Conservation (phyloP, 257 asterid species). For the Ilex aquifolium region DNA sequence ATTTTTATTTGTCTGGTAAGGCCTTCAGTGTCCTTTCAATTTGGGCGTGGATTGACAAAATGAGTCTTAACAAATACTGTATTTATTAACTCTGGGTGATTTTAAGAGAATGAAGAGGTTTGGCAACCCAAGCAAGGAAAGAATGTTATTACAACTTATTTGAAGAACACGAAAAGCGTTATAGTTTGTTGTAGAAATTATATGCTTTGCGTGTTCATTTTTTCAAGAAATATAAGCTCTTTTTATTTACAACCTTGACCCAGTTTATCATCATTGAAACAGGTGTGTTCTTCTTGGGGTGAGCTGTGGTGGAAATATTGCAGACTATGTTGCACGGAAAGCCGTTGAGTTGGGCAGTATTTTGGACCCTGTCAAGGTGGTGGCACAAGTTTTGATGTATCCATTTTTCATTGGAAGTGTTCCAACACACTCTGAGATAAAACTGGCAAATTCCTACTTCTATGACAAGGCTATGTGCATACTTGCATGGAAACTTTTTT, state of each 20-base stretch:
- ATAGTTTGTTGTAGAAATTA: neutral
- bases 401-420: slow-evolving; percentile 86
- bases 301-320: slow-evolving; percentile 93
- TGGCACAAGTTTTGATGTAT: slow-evolving; percentile 91
- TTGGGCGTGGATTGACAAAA: too few species aligned
- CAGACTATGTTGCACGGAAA: slow-evolving; percentile 66
- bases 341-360: slow-evolving; percentile 74
- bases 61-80: too few species aligned
- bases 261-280: slow-evolving; percentile 16
- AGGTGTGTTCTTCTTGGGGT: slow-evolving; percentile 97
- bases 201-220: neutral
- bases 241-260: slow-evolving; percentile 7
- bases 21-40: too few species aligned
- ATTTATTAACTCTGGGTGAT: too few species aligned
- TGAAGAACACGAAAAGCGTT: neutral
- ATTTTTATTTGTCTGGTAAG: too few species aligned
- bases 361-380: slow-evolving; percentile 88
- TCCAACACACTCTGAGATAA: slow-evolving; percentile 84
- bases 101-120: too few species aligned
- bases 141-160: neutral
- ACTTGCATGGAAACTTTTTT: slow-evolving; percentile 75
- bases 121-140: neutral
- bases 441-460: slow-evolving; percentile 79
- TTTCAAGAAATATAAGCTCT: neutral
- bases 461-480: slow-evolving; percentile 85